Conservation (phyloP, 176 grass and related monocot genomes). For the Zea luxurians region DNA sequence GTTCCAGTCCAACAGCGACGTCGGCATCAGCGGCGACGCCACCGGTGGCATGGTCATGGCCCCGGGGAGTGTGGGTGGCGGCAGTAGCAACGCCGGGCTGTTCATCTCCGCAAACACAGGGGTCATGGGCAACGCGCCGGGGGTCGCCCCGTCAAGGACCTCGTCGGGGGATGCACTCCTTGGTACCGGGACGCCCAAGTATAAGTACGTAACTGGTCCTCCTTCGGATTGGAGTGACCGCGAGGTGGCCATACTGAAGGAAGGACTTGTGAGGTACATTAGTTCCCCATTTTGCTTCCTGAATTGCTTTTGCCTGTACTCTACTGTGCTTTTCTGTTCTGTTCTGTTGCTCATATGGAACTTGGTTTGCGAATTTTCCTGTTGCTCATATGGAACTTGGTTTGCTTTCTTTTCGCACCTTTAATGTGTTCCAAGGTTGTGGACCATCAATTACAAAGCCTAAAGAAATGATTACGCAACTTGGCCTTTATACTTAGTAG, state of each 20-base stretch:
- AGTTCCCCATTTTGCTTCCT: neutral
- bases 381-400: constrained; percentile 10
- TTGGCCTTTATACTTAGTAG: constrained; percentile 21
- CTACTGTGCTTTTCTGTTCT: neutral
- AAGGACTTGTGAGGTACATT: constrained; percentile 66
- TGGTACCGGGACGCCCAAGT: constrained; percentile 41
- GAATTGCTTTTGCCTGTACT: constrained; percentile 7
- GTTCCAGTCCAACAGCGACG: constrained; percentile 68
- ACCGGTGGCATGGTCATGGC: constrained; percentile 44
- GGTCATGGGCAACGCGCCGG: constrained; percentile 38
- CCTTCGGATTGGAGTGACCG: constrained; percentile 62
- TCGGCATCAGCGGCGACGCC: neutral
- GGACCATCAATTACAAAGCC: constrained; percentile 22
- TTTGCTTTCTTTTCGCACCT: constrained; percentile 20
- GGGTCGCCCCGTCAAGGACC: constrained; percentile 52
- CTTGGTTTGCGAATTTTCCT: neutral
- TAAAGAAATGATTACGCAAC: constrained; percentile 34
- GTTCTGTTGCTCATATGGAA: neutral
- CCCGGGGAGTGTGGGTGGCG: constrained; percentile 37
- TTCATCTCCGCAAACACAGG: constrained; percentile 47
- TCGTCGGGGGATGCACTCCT: constrained; percentile 50
- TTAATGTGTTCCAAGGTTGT: constrained; percentile 26
- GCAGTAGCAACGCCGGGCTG: constrained; percentile 43
- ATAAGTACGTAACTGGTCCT: constrained; percentile 61
- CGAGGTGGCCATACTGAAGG: constrained; percentile 68